A percentile compares a stretch with the other conserved stretches of the same genome.
phyloP scores from a whole-genome alignment of 2,329 filamentous ascomycete species.

The Colletotrichum karsti region DNA sequence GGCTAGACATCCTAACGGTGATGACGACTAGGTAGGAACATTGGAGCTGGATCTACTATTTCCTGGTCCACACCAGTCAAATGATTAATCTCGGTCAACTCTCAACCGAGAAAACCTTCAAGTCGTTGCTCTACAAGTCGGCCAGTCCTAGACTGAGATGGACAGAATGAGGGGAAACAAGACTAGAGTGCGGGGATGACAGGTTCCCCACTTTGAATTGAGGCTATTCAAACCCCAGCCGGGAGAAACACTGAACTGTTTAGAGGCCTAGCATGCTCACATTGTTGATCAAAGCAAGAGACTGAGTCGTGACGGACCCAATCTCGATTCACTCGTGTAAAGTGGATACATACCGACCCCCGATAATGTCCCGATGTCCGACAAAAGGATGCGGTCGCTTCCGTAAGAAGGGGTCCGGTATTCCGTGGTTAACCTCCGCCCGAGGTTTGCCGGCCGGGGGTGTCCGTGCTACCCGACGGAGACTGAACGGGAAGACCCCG shows the following conservation, averaged over 20 bases:
- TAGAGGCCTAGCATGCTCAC: not conserved
- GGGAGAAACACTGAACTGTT: conserved; percentile 14
- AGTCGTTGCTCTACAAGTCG: not conserved
- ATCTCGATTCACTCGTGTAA: no score
- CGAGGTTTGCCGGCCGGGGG: not conserved
- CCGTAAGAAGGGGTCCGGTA: not conserved
- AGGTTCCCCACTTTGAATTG: conserved; percentile 24
- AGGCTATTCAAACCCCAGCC: conserved; percentile 24
- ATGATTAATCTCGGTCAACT: conserved; percentile 1
- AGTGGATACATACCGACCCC: no score
- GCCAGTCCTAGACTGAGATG: not conserved
- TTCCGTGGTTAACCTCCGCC: not conserved
- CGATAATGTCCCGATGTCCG: no score
- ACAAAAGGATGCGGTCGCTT: no score
- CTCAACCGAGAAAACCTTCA: conserved; percentile 2
- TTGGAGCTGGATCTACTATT: not conserved
- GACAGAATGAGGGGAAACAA: conserved; percentile 15
- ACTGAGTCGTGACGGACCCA: not conserved
- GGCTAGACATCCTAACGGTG: not conserved
- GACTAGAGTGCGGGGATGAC: conserved; percentile 11
- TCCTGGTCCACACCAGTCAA: not conserved
- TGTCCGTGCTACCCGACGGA: conserved; percentile 2
- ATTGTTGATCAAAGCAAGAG: not conserved
- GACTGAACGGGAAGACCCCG: not conserved
- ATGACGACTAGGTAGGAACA: not conserved